phyloP scores from a whole-genome alignment of 1,139 yeast species.

The Yamadazyma jaroonii region DNA sequence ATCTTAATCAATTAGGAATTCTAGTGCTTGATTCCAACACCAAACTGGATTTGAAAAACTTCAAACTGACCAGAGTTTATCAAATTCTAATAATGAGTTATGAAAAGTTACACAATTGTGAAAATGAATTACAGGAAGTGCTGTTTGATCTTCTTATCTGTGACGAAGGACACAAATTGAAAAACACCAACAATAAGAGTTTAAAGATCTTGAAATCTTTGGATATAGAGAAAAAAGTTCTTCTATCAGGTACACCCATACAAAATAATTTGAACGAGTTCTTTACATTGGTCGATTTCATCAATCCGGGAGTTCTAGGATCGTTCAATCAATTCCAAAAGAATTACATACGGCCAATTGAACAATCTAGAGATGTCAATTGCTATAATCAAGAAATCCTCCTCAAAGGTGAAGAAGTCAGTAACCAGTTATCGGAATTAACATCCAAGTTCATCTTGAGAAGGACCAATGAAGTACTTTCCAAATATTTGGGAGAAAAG shows the following conservation, averaged over 20 bases:
- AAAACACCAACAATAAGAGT: conserved; percentile 67
- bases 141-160: conserved; percentile 76
- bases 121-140: conserved; percentile 49
- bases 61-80: conserved; percentile 68
- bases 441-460: conserved; percentile 72
- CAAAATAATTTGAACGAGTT: conserved; percentile 89
- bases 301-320: conserved; percentile 83
- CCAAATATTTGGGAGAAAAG: conserved; percentile 67
- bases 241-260: conserved; percentile 91
- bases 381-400: conserved; percentile 52
- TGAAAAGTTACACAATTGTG: conserved; percentile 66
- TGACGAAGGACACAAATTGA: conserved; percentile 93
- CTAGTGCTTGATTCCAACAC: conserved; percentile 50
- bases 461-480: conserved; percentile 66
- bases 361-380: conserved; percentile 68
- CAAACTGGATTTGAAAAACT: conserved; percentile 54
- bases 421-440: conserved; percentile 57
- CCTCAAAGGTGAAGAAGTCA: conserved; percentile 57
- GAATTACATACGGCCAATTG: conserved; percentile 67
- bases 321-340: conserved; percentile 60
- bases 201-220: conserved; percentile 59
- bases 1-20: conserved; percentile 58
- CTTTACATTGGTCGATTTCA: conserved; percentile 73
- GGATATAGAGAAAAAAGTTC: conserved; percentile 53
- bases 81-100: conserved; percentile 86